Evolutionary conservation across 805 yeast genomes (phyloP).

Genomic region (Candida argentea): DNA sequence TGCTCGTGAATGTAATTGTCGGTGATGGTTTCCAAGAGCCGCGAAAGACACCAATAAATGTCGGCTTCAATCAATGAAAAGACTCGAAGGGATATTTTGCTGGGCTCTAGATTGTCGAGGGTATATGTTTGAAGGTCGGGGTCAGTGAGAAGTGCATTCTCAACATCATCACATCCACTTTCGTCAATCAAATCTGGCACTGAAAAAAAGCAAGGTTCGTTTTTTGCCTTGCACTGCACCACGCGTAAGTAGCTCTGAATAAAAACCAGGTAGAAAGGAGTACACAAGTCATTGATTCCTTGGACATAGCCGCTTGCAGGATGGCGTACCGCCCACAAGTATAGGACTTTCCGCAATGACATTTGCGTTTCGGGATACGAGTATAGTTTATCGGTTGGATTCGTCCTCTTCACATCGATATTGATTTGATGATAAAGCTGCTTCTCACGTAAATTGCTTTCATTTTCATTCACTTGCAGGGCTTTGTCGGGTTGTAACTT

Average conservation of each 20-base stretch:
- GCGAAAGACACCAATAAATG: conserved; percentile 92
- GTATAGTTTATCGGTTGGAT: conserved; percentile 73
- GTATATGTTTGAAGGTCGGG: conserved; percentile 14
- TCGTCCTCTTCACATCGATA: conserved; percentile 91
- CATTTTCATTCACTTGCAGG: conserved; percentile 7
- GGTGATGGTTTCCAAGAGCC: conserved; percentile 86
- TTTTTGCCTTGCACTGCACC: conserved; percentile 16
- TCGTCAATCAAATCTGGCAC: conserved; percentile 28
- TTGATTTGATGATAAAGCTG: conserved; percentile 92
- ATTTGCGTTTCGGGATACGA: conserved; percentile 60
- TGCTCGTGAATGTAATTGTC: conserved; percentile 97
- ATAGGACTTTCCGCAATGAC: conserved; percentile 70
- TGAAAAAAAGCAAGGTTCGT: conserved; percentile 17
- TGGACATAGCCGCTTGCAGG: conserved; percentile 98
- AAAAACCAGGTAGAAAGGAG: conserved; percentile 88
- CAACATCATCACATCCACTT: conserved; percentile 11
- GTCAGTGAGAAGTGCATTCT: conserved; percentile 16
- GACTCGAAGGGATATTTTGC: conserved; percentile 45
- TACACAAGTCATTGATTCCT: conserved; percentile 89
- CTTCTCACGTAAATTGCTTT: conserved; percentile 36
- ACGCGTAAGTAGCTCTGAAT: conserved; percentile 52
- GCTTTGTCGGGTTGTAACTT: conserved; percentile 12
- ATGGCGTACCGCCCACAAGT: conserved; percentile 92
- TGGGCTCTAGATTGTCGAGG: conserved; percentile 56
- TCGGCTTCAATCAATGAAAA: conserved; percentile 80